Percentiles rank a stretch among this genome's conserved stretches.
Conservation (phyloP, 2,329 filamentous ascomycete genomes). For the Tolypocladium album region DNA sequence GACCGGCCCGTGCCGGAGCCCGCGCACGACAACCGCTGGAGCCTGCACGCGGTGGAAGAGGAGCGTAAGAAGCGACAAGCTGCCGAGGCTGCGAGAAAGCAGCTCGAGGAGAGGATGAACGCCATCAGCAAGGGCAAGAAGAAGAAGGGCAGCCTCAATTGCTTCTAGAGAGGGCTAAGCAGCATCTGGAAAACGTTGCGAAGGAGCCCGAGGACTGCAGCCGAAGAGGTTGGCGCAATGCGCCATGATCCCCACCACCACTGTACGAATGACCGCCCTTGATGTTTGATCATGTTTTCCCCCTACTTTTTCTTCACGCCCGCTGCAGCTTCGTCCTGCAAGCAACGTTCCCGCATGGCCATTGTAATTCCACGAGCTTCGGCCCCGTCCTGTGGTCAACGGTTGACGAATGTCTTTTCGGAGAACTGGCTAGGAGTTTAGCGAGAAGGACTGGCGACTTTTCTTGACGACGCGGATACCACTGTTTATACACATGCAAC, state of each 20-base stretch:
- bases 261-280: background rate
- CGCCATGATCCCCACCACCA: background rate
- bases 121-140: slow-evolving; percentile 81
- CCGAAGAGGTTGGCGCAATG: background rate
- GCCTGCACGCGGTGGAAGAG: slow-evolving; percentile 86
- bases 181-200: slow-evolving; percentile 6
- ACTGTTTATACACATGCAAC: slow-evolving; percentile 9
- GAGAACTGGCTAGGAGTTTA: background rate
- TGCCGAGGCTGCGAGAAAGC: slow-evolving; percentile 77
- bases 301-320: background rate
- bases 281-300: background rate
- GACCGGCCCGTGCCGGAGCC: slow-evolving; percentile 34
- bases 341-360: background rate
- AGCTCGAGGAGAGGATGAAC: slow-evolving; percentile 92
- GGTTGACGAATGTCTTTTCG: background rate
- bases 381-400: background rate
- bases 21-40: slow-evolving; percentile 48
- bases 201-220: background rate
- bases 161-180: slow-evolving; percentile 56
- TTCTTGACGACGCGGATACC: slow-evolving; percentile 5
- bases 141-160: slow-evolving; percentile 93
- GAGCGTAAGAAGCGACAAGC: slow-evolving; percentile 87
- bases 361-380: background rate
- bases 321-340: background rate
- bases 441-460: background rate